These are phyloP conservation scores for Eremothecium coryli DNA, from an alignment of 1,139 yeast species.

Conservation along the genomic window DNA sequence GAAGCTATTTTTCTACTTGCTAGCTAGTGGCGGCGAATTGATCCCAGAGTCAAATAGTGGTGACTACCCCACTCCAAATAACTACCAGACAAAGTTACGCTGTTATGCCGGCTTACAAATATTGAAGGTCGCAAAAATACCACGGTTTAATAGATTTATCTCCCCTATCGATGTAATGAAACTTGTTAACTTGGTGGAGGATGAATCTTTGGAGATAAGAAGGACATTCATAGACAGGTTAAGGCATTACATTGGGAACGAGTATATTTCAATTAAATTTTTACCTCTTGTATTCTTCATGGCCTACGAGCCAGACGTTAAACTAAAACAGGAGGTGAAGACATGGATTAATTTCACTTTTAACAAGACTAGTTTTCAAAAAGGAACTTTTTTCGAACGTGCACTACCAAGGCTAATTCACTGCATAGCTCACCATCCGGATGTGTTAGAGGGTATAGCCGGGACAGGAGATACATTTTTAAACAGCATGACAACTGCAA, in stretches of 20 bases:
- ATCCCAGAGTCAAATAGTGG: slow-evolving; percentile 38
- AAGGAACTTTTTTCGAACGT: slow-evolving; percentile 49
- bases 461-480: slow-evolving; percentile 25
- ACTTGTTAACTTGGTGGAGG: slow-evolving; percentile 56
- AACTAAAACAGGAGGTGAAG: slow-evolving; percentile 41
- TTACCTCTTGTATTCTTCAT: slow-evolving; percentile 60
- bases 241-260: slow-evolving; percentile 44
- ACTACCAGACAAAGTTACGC: slow-evolving; percentile 53
- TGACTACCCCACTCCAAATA: slow-evolving; percentile 54
- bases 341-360: slow-evolving; percentile 70
- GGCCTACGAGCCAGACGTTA: slow-evolving; percentile 62
- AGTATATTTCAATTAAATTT: slow-evolving; percentile 53
- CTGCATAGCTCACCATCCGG: slow-evolving; percentile 67
- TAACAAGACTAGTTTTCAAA: slow-evolving; percentile 34
- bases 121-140: slow-evolving; percentile 53
- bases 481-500: slow-evolving; percentile 43
- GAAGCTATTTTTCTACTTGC: slow-evolving; percentile 55
- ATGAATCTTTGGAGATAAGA: slow-evolving; percentile 54
- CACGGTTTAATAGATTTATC: slow-evolving; percentile 45
- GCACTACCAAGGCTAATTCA: slow-evolving; percentile 61
- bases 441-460: slow-evolving; percentile 42
- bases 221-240: slow-evolving; percentile 42
- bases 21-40: slow-evolving; percentile 78
- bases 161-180: slow-evolving; percentile 44
- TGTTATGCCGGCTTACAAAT: slow-evolving; percentile 59